Evolutionary conservation across 129 eudicot genomes (phyloP), one percentile per base, ranked within the genome.

Genomic region (Glebionis coronaria): DNA sequence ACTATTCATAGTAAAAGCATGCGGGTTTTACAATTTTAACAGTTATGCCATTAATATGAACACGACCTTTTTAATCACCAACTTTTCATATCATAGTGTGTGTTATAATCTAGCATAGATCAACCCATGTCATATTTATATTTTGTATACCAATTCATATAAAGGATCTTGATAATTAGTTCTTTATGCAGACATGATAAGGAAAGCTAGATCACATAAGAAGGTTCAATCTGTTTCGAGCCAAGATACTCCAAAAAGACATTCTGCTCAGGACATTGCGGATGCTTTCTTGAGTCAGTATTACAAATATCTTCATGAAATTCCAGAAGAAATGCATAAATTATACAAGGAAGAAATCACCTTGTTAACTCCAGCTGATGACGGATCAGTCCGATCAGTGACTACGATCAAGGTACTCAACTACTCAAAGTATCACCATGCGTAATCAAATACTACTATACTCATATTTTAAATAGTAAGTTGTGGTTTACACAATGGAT

Each of bases 321-420:
- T 13, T 56, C 76, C 76, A 18, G 29, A 70, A 35, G 7, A 53
- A 0, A 49, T 61, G 15, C 63, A 76, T 12, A 45, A 55, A 6
- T 56, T 70, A 47, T 76, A 76, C 44, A 63, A 56, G 44, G 81
- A 76, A 18, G n/a, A 16, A 28, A 76, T 76, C 49, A 57, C 21
- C 7, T 0, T 76, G 14, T 60, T 67, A 8, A 60, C 52, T 55
- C 76, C 72, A 21, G 21, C n/a, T 14, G 52, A 44, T 3, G 54
- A 63, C 63, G 65, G 76, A 28, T 42, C 57, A 27, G 10, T 63
- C 47, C 63, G 31, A 14, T 14, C 40, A 9, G 44, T 46, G 4
- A 53, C 47, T 12, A 70, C 68, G 0, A 25, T 55, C 54, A 45
- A 76, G 70, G 76, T 63, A 68, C n/a, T 29, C 50, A 53, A 68